Percentiles rank a stretch among this genome's conserved stretches.
Evolutionary conservation across 148 eudicot genomes (phyloP).

Genomic region (Camellia japonica): DNA sequence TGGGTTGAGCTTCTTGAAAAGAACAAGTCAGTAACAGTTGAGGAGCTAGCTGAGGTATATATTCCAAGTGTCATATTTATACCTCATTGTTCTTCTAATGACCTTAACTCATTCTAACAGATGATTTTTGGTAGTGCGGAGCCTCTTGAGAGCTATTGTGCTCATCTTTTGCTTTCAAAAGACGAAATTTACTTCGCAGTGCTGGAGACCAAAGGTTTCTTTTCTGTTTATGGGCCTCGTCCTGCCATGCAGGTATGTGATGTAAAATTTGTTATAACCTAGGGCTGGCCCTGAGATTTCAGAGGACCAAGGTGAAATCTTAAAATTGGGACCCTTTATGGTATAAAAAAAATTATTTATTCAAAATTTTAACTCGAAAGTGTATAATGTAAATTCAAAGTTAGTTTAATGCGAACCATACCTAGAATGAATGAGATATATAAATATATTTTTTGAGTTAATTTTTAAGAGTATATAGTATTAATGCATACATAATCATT

Average conservation of each 20-base stretch:
- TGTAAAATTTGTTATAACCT: neutral
- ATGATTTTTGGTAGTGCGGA: slow-evolving; percentile 87
- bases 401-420: too few relatives aligned
- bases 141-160: slow-evolving; percentile 93
- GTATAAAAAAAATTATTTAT: too few relatives aligned
- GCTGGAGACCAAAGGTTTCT: slow-evolving; percentile 58
- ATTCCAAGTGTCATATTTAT: slow-evolving; percentile 8
- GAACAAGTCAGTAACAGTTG: slow-evolving; percentile 58
- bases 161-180: slow-evolving; percentile 78
- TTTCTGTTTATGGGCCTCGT: slow-evolving; percentile 75
- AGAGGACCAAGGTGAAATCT: too few relatives aligned
- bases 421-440: too few relatives aligned
- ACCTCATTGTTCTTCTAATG: slow-evolving; percentile 30
- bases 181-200: slow-evolving; percentile 83
- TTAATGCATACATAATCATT: too few relatives aligned
- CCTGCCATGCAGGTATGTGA: slow-evolving; percentile 61
- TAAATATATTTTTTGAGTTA: too few relatives aligned
- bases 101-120: slow-evolving; percentile 48
- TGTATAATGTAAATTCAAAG: too few relatives aligned
- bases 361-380: too few relatives aligned
- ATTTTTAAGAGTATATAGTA: too few relatives aligned
- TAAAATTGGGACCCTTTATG: too few relatives aligned
- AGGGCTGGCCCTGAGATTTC: too few relatives aligned
- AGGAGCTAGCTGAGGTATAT: slow-evolving; percentile 89
- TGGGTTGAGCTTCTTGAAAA: slow-evolving; percentile 95